Percentiles rank a stretch among this genome's conserved stretches.
Evolutionary conservation across 257 asterid genomes (phyloP).

Genomic region (Jaltomata sinuosa): DNA sequence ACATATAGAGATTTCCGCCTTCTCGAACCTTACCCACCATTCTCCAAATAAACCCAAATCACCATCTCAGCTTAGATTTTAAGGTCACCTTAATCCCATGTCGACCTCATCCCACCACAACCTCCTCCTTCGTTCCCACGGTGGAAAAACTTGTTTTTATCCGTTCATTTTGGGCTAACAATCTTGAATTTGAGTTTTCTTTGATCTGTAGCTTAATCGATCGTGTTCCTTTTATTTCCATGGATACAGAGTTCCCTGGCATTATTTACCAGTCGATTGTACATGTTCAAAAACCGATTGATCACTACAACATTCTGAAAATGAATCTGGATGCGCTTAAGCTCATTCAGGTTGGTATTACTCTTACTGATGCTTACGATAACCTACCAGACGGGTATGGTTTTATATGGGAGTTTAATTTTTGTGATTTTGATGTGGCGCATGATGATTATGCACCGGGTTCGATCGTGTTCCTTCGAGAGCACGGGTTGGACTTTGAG

Average conservation of each 20-base stretch:
- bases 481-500: constrained; percentile 54
- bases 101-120: constrained; percentile 10
- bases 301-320: constrained; percentile 48
- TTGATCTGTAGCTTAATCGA: constrained; percentile 38
- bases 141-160: constrained; percentile 14
- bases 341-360: constrained; percentile 76
- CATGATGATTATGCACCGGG: constrained; percentile 46
- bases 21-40: too few relatives aligned
- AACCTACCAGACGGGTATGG: constrained; percentile 44
- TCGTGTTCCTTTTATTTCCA: constrained; percentile 40
- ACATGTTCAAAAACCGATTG: constrained; percentile 29
- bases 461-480: constrained; percentile 54
- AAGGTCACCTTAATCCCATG: too few relatives aligned
- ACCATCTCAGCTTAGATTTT: too few relatives aligned
- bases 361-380: constrained; percentile 51
- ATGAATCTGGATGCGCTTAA: constrained; percentile 60
- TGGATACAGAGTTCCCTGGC: constrained; percentile 87
- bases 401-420: constrained; percentile 71
- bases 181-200: constrained; percentile 40
- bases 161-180: constrained; percentile 57
- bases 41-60: too few relatives aligned
- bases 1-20: too few relatives aligned
- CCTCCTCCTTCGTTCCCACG: too few relatives aligned
- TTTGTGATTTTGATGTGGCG: constrained; percentile 50
- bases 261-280: constrained; percentile 35